A percentile compares a stretch with the other conserved stretches of the same genome.
phyloP scores from a whole-genome alignment of 1,284 basidiomycete species.

The Cutaneotrichosporon sp. region DNA sequence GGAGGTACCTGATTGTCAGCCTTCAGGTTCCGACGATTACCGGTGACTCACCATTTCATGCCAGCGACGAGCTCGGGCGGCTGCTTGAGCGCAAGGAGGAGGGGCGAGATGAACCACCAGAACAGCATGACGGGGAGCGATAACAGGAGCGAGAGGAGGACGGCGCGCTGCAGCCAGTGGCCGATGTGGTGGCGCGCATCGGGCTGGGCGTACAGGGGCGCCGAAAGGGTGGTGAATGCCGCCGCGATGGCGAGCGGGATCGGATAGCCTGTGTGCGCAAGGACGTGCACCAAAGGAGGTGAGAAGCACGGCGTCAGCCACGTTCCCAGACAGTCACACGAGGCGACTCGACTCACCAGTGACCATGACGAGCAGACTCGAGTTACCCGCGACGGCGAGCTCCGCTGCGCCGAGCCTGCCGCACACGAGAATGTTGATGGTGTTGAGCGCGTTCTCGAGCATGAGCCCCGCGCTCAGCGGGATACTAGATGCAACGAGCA shows the following conservation, averaged over 20 bases:
- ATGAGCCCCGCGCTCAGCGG: conserved; percentile 26
- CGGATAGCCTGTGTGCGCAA: conserved; percentile 23
- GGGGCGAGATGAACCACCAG: conserved; percentile 38
- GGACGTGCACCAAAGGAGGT: not conserved
- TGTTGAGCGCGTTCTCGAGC: conserved; percentile 30
- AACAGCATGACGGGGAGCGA: conserved; percentile 27
- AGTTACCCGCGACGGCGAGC: conserved; percentile 38
- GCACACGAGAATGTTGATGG: conserved; percentile 33
- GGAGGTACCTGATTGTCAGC: conserved; percentile 20
- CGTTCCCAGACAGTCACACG: not conserved
- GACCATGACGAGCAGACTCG: conserved; percentile 37
- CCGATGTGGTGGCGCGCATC: conserved; percentile 37
- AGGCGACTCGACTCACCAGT: conserved; percentile 24
- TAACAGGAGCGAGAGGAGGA: conserved; percentile 33
- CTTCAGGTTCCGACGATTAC: not conserved
- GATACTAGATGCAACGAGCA: conserved; percentile 16
- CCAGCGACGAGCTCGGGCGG: conserved; percentile 28
- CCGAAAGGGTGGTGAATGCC: conserved; percentile 45
- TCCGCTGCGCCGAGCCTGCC: conserved; percentile 31
- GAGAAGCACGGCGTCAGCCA: not conserved
- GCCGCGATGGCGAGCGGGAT: conserved; percentile 39
- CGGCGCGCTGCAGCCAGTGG: conserved; percentile 38
- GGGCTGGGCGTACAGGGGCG: conserved; percentile 33
- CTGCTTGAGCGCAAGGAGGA: conserved; percentile 32
- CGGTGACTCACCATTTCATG: conserved; percentile 24